A percentile compares a stretch with the other conserved stretches of the same genome.
These are phyloP conservation scores for Protea cynaroides DNA, from an alignment of 164 flowering plant genomes.

Conservation along the genomic window DNA sequence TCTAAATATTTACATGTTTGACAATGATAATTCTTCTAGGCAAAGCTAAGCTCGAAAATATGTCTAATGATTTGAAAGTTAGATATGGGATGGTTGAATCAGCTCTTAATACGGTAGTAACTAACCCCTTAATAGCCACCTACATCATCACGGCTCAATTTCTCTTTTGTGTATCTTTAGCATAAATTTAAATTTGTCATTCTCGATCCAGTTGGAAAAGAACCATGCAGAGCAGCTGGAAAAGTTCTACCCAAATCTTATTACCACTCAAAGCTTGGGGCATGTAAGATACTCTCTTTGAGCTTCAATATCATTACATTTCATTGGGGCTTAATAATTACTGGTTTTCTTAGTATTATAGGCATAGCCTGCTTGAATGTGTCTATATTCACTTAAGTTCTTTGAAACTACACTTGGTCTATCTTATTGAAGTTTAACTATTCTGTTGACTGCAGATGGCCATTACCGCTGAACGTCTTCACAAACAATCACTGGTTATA, in stretches of 20 bases:
- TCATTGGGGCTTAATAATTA: too few species aligned
- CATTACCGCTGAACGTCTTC: constrained; percentile 79
- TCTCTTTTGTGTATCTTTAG: background rate
- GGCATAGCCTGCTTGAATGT: background rate
- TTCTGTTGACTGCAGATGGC: constrained; percentile 58
- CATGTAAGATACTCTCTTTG: constrained; percentile 50
- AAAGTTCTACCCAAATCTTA: constrained; percentile 78
- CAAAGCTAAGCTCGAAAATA: constrained; percentile 59
- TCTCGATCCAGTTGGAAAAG: constrained; percentile 58
- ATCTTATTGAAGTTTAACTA: background rate
- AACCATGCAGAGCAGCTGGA: constrained; percentile 76
- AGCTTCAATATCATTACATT: background rate
- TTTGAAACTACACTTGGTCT: background rate
- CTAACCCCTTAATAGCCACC: background rate
- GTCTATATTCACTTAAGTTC: background rate
- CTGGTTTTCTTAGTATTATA: background rate
- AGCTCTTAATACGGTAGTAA: constrained; percentile 47
- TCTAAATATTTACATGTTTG: constrained; percentile 5
- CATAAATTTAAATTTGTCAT: constrained; percentile 1
- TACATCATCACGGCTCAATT: background rate
- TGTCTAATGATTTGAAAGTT: constrained; percentile 53
- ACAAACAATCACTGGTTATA: constrained; percentile 79
- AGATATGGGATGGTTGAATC: constrained; percentile 74
- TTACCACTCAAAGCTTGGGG: constrained; percentile 75
- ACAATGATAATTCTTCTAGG: constrained; percentile 31